A percentile compares a stretch with the other conserved stretches of the same genome.
Conservation (phyloP, 2,329 filamentous ascomycete genomes). For the Phaeosphaeria sp. region DNA sequence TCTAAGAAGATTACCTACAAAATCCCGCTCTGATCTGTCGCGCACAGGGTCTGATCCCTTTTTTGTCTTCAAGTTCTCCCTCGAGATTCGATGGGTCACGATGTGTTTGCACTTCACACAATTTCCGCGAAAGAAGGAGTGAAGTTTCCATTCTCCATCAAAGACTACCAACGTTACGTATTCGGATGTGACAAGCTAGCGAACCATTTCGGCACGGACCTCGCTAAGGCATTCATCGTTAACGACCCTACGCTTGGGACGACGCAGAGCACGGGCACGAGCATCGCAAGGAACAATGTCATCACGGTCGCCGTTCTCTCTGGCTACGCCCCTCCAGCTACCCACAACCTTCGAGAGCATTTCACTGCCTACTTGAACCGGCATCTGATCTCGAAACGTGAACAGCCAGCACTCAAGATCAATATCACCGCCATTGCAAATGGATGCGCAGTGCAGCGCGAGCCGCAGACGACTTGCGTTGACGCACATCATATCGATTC, state of each 20-base stretch:
- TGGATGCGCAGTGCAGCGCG: conserved; percentile 8
- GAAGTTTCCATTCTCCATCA: conserved; percentile 27
- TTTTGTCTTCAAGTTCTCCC: conserved; percentile 5
- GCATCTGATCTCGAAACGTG: conserved; percentile 23
- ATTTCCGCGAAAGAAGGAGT: conserved; percentile 17
- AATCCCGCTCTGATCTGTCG: conserved; percentile 15
- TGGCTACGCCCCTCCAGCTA: conserved; percentile 29
- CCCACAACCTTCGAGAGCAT: conserved; percentile 27
- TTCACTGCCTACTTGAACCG: conserved; percentile 33
- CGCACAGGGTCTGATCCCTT: conserved; percentile 3
- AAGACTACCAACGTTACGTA: conserved; percentile 33
- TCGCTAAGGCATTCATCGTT: conserved; percentile 33
- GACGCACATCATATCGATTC: conserved; percentile 23
- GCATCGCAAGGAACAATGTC: conserved; percentile 17
- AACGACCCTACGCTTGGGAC: conserved; percentile 8
- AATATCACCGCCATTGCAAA: conserved; percentile 17
- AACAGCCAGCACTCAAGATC: conserved; percentile 25
- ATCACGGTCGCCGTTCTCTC: conserved; percentile 33
- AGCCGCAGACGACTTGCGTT: conserved; percentile 10
- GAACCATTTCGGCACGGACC: conserved; percentile 31
- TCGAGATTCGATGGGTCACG: conserved; percentile 24
- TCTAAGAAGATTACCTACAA: conserved; percentile 16
- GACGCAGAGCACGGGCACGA: conserved; percentile 9
- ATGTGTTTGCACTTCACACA: conserved; percentile 29
- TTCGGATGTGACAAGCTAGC: conserved; percentile 35